phyloP scores from a whole-genome alignment of 495 filamentous ascomycete genomes.

The Geoglossum glabrum region DNA sequence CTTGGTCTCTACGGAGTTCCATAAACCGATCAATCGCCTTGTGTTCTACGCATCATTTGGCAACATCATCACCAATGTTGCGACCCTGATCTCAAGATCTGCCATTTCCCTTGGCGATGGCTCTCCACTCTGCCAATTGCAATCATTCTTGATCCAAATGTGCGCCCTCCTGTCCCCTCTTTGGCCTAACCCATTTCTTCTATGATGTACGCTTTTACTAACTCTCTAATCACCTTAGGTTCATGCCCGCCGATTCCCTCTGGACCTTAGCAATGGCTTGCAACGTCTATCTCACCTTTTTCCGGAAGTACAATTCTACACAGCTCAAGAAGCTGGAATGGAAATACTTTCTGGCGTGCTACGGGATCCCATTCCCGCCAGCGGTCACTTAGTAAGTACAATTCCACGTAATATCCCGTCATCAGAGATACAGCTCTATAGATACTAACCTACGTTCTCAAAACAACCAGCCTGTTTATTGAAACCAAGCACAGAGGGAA shows the following conservation, averaged over 20 bases:
- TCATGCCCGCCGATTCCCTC: slow-evolving; percentile 57
- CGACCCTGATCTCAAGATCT: slow-evolving; percentile 49
- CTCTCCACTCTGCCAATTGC: slow-evolving; percentile 47
- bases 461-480: background rate
- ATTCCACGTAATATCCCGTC: background rate
- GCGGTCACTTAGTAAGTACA: slow-evolving; percentile 32
- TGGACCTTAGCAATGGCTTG: slow-evolving; percentile 75
- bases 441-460: background rate
- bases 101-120: slow-evolving; percentile 24
- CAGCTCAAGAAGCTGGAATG: slow-evolving; percentile 50
- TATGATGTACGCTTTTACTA: too few species aligned
- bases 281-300: slow-evolving; percentile 78
- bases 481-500: background rate
- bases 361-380: slow-evolving; percentile 55
- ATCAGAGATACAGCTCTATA: background rate
- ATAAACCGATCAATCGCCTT: slow-evolving; percentile 77
- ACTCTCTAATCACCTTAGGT: slow-evolving; percentile 26
- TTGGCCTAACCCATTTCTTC: too few species aligned
- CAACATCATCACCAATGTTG: slow-evolving; percentile 64
- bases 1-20: slow-evolving; percentile 34
- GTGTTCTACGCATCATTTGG: slow-evolving; percentile 75
- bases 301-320: slow-evolving; percentile 47
- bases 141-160: slow-evolving; percentile 61
- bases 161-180: slow-evolving; percentile 20
- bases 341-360: slow-evolving; percentile 50